Conservation (phyloP, 2,329 filamentous ascomycete genomes). For the Fusarium bulbicola region DNA sequence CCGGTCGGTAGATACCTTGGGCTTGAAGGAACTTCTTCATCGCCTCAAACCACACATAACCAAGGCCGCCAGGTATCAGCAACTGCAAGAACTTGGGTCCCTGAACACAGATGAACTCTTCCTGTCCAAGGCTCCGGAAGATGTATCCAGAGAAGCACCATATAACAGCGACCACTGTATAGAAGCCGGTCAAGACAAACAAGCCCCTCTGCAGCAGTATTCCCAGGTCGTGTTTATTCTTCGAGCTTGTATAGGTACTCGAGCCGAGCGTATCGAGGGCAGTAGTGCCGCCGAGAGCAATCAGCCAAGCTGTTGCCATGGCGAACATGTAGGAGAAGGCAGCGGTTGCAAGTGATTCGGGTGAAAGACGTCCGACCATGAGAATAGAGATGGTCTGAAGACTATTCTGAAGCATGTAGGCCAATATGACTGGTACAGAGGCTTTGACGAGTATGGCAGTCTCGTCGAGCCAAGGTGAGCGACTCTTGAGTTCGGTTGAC, state of each 20-base stretch:
- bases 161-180: conserved; percentile 74
- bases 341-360: conserved; percentile 81
- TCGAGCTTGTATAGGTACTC: conserved; percentile 82
- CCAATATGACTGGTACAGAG: conserved; percentile 81
- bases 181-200: conserved; percentile 76
- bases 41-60: conserved; percentile 87
- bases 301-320: conserved; percentile 87
- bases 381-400: conserved; percentile 85
- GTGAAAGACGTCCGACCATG: conserved; percentile 80
- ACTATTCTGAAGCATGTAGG: conserved; percentile 87
- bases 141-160: conserved; percentile 81
- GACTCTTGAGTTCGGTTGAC: background rate
- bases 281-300: conserved; percentile 85
- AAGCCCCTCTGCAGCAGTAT: conserved; percentile 81
- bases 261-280: conserved; percentile 87
- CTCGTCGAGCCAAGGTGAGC: conserved; percentile 37
- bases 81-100: conserved; percentile 77
- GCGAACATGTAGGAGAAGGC: conserved; percentile 96
- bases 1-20: conserved; percentile 85
- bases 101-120: conserved; percentile 78
- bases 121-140: conserved; percentile 79
- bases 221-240: conserved; percentile 80
- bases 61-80: conserved; percentile 81
- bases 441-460: conserved; percentile 66
- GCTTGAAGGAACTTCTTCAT: conserved; percentile 91